Base-by-base conservation (phyloP, 345 rosid genomes). In the Citrus inodora region DNA sequence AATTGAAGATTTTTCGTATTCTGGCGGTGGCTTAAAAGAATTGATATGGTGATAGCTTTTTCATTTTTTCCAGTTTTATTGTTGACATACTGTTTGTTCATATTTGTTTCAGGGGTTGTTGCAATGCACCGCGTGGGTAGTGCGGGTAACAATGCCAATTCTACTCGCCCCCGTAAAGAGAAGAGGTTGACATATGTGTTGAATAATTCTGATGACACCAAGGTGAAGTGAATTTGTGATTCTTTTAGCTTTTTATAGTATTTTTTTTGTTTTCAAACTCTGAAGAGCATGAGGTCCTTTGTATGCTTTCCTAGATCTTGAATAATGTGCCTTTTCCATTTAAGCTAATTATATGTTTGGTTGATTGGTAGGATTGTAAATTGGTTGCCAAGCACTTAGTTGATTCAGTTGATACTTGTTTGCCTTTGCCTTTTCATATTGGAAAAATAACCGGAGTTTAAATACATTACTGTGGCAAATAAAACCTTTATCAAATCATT, bases 71-170 rank as follows among this genome's bases (percentile, higher is more conserved):
- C 9, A 9, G 32, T 60, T 40, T 74, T 38, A 6, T 1, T 70
- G 17, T 55, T 72, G 17, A 78, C 66, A 62, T 68, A 40, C 66
- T 76, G 35, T 53, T 69, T 76, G 4, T 25, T 68, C 59, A 24
- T 76, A 22, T 77, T 13, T 74, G 38, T 68, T 40, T 76, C 78
- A 85, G 91, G 89, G 85, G 66, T 78, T 78, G 73, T 81, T 81
- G 90, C 89, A 65, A 97, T 97, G 99, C 99, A 97, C 94, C 98
- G 98, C 3, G 98, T 97, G 85, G 99, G 96, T 78, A 97, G 99
- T 92, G 89, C 98, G 13, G 98, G 98, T 82, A 97, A 95, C 86
- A 92, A 88, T 28, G 72, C 83, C 65, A 90, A 91, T 89, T 93
- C 98, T 81, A 89, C 83, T 80, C 98, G 98, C 46, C 88, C 92